Evolutionary conservation across 2,329 filamentous ascomycete species (phyloP).

Genomic region (Nothopassalora personata): DNA sequence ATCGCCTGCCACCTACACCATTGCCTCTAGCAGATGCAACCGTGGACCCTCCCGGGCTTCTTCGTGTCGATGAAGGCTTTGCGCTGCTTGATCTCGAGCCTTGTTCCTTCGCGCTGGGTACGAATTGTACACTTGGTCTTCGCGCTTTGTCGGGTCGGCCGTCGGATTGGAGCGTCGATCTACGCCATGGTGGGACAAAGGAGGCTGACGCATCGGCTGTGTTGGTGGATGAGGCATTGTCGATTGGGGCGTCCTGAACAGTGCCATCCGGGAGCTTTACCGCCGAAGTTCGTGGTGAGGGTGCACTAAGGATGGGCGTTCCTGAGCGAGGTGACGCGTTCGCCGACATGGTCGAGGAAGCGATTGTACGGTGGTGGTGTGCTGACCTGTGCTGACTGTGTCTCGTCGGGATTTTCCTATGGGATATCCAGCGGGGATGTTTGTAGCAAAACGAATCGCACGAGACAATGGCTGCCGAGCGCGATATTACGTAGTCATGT

Average conservation of each 20-base stretch:
- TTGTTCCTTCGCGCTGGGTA: constrained; percentile 26
- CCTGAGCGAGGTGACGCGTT: constrained; percentile 17
- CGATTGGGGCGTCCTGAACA: constrained; percentile 21
- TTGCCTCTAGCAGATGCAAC: constrained; percentile 5
- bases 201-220: constrained; percentile 6
- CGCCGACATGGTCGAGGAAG: constrained; percentile 10
- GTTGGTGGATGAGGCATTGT: constrained; percentile 11
- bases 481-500: background rate
- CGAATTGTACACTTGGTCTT: constrained; percentile 35
- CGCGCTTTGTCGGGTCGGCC: constrained; percentile 18
- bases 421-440: background rate
- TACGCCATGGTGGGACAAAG: constrained; percentile 31
- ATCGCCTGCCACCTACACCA: constrained; percentile 16
- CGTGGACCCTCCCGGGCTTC: constrained; percentile 4
- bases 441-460: background rate
- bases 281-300: constrained; percentile 14
- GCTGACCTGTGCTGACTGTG: no score
- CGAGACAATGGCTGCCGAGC: background rate
- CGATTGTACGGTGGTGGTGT: background rate
- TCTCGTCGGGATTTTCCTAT: no score
- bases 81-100: constrained; percentile 29
- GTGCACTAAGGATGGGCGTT: constrained; percentile 14
- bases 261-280: constrained; percentile 24
- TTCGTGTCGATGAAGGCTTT: constrained; percentile 19
- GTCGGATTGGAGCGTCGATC: constrained; percentile 27